Base-by-base conservation (phyloP, 805 yeast species). In the Spathaspora girioi region DNA sequence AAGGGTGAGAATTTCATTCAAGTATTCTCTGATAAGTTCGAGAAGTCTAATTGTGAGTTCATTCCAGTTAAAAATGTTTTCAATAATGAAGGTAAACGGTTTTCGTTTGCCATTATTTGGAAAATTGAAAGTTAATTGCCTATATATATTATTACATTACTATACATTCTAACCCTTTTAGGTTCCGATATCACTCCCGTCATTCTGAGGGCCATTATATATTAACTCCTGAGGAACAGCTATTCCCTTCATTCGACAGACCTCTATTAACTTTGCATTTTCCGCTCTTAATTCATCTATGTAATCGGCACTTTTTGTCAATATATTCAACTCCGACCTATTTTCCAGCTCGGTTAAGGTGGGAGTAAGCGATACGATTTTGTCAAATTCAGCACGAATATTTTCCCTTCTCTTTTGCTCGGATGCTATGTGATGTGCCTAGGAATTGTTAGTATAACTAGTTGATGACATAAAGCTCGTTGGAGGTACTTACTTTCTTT, bases 341-440 rank as follows among this genome's bases (percentile, higher is more conserved):
- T 86, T 83, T 58, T 93, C 97, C 20, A 75, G 71, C n/a, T 77
- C 75, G 1, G 79, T 74, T 43, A 92, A 70, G 8, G 80, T 83
- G 0, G 97, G 97, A 0, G 94, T 90, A 8, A 89, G 65, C 1
- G 78, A 74, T 0, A 91, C 92, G 19, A 92, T 74, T 50, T 78
- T 79, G 59, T 88, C 96, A 61, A 89, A 92, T 9, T 90, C 92
- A 9, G 84, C 80, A 44, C 97, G 74, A 19, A 93, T 89, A 42
- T 92, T 89, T 56, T 85, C 89, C 54, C 98, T 75, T 59, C 98
- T 76, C 61, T 87, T 87, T 64, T 90, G 92, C 64, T 92, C 98
- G 0, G 92, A 85, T 5, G 88, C 88, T 7, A 89, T 87, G 61
- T 88, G 96, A 57, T 86, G 88, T 5, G 84, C 85, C 83, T 84